A percentile compares a stretch with the other conserved stretches of the same genome.
Conservation (phyloP, 176 grass and related monocot species). For the Rhynchospora breviuscula region DNA sequence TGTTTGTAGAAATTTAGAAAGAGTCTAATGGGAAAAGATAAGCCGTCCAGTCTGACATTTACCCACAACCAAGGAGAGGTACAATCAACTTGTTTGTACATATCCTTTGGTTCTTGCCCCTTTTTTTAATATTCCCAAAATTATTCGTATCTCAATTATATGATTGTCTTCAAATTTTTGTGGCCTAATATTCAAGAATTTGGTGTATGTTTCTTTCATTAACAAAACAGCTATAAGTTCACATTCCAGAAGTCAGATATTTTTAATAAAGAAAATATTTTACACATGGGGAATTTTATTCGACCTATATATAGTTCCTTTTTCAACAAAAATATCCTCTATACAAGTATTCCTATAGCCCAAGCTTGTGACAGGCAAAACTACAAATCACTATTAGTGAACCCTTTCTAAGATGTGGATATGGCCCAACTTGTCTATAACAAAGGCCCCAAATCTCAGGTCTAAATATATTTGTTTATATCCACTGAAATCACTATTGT, state of each 20-base stretch:
- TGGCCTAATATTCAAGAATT: not conserved
- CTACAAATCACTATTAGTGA: not conserved
- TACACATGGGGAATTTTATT: not conserved
- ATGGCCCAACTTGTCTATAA: not conserved
- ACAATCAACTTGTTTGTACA: slow-evolving; percentile 15
- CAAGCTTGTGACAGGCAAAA: not conserved
- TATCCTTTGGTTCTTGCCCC: slow-evolving; percentile 12
- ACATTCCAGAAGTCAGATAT: not conserved
- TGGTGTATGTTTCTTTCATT: not conserved
- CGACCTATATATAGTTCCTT: not conserved
- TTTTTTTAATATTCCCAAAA: not conserved
- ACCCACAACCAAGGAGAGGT: slow-evolving; percentile 11
- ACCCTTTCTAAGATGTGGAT: not conserved
- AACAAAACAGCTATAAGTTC: not conserved
- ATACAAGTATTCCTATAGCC: not conserved
- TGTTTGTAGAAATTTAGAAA: slow-evolving; percentile 15
- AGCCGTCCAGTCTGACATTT: slow-evolving; percentile 2
- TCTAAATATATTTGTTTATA: not conserved
- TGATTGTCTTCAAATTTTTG: not conserved
- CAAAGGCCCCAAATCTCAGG: not conserved
- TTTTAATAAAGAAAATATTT: not conserved
- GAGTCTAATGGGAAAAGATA: slow-evolving; percentile 23
- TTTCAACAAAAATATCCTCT: not conserved
- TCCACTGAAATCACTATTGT: not conserved
- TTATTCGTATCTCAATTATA: not conserved